Conservation (phyloP, 2,329 filamentous ascomycete species). For the Aspergillus sergii region DNA sequence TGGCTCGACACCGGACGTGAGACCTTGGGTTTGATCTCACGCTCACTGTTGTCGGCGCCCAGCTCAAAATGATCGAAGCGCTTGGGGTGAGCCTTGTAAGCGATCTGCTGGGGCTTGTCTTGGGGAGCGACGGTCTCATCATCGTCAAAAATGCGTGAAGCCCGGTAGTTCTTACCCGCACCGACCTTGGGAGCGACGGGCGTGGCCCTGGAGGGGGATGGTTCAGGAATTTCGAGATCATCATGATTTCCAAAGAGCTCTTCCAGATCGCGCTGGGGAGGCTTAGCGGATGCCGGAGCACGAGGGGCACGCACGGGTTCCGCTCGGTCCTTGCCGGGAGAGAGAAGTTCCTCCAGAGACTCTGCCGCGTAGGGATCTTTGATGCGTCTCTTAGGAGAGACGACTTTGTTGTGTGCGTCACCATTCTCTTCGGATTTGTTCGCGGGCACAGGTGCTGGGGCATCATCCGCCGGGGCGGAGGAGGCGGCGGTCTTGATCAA, state of each 20-base stretch:
- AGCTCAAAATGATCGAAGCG: constrained; percentile 71
- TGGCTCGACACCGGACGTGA: constrained; percentile 51
- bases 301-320: constrained; percentile 64
- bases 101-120: constrained; percentile 43
- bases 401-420: constrained; percentile 11
- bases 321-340: constrained; percentile 51
- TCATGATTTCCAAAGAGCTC: constrained; percentile 68
- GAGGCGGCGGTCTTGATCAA: constrained; percentile 64
- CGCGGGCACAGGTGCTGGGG: constrained; percentile 7
- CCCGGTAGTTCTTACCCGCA: constrained; percentile 63
- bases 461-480: constrained; percentile 18
- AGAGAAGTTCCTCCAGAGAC: constrained; percentile 73
- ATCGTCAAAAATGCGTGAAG: constrained; percentile 66
- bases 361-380: constrained; percentile 47
- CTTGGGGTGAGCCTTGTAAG: constrained; percentile 67
- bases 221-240: constrained; percentile 27
- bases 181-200: constrained; percentile 55
- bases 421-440: constrained; percentile 8
- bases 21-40: constrained; percentile 30
- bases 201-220: constrained; percentile 27
- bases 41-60: constrained; percentile 32
- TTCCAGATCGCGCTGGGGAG: constrained; percentile 63
- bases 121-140: constrained; percentile 52
- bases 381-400: constrained; percentile 45
- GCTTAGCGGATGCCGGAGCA: constrained; percentile 67